Evolutionary conservation across 1,139 yeast genomes (phyloP), one percentile per base, ranked within the genome.

Genomic region (Meyerozyma sp.): DNA sequence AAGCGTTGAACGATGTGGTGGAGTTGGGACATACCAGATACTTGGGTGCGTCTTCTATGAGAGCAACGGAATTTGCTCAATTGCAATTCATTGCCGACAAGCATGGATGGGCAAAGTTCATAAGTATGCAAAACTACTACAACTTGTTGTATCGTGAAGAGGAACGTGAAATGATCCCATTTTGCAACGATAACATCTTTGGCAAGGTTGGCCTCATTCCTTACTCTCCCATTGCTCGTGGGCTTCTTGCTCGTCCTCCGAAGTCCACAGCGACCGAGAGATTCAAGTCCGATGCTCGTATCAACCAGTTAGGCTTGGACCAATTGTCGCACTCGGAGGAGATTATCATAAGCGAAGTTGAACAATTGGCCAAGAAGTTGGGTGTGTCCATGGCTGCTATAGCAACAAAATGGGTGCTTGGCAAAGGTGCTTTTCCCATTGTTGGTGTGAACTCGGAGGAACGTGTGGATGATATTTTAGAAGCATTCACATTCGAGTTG

Each of bases 11-110:
- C 50, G 79, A 74, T 51, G 66, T 75, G 32, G 76, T 79, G 25
- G 68, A 68, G 46, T 49, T 61, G 21, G 84, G 84, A 1, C 58
- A 61, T 29, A 63, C 71, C 5, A 66, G 82, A 44, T 80, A 80
- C 55, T 66, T 80, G 44, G 84, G 84, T 13, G 83, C 84, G 1
- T 77, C 82, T 1, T 57, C 80, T 0, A 79, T 79, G 83, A 65
- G 59, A 43, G 66, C 75, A 1, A 57, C 59, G 32, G 73, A 73
- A 48, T 79, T 79, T 58, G 75, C 70, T 7, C 68, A 69, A 55
- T 57, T 77, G 51, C 84, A 79, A 55, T 59, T 57, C 47, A 58
- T 71, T 44, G 84, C 84, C 13, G 82, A 79, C 44, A 63, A 62
- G 49, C 49, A 70, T 51, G 71, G 73, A 5, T 77, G 80, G 80